These are phyloP conservation scores for Lasiodiplodia gonubiensis DNA, from an alignment of 2,329 filamentous ascomycete genomes.

Conservation along the genomic window DNA sequence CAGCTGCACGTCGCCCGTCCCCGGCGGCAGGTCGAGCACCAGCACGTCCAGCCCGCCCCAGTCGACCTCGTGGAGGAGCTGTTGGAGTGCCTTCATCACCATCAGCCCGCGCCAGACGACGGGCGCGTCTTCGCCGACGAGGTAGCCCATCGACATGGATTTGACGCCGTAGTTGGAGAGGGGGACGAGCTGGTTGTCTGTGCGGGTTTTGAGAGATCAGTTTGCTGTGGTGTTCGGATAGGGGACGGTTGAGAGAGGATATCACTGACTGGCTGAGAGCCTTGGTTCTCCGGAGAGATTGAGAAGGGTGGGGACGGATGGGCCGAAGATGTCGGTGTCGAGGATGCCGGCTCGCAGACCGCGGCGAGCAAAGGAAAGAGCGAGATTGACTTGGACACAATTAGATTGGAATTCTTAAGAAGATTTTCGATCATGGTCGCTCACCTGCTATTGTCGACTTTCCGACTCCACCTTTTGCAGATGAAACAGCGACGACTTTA, in stretches of 20 bases:
- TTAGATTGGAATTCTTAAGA: background rate
- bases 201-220: background rate
- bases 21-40: constrained; percentile 88
- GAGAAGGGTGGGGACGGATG: constrained; percentile 89
- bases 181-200: constrained; percentile 81
- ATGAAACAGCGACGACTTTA: constrained; percentile 96
- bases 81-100: constrained; percentile 96
- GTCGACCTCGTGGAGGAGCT: constrained; percentile 91
- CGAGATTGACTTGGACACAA: constrained; percentile 68
- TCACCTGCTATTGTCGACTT: constrained; percentile 90
- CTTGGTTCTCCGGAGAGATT: constrained; percentile 80
- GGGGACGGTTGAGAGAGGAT: background rate
- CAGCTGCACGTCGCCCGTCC: constrained; percentile 93
- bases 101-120: constrained; percentile 96
- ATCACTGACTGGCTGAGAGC: constrained; percentile 69
- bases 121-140: constrained; percentile 78
- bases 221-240: too few relatives aligned
- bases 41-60: constrained; percentile 90
- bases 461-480: constrained; percentile 96
- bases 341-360: constrained; percentile 86
- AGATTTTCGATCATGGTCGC: background rate
- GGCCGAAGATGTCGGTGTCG: constrained; percentile 96
- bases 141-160: constrained; percentile 98
- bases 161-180: constrained; percentile 94
- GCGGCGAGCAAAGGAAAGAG: constrained; percentile 80